Evolutionary conservation across 805 yeast genomes (phyloP).

Genomic region (Ogataea siamensis): DNA sequence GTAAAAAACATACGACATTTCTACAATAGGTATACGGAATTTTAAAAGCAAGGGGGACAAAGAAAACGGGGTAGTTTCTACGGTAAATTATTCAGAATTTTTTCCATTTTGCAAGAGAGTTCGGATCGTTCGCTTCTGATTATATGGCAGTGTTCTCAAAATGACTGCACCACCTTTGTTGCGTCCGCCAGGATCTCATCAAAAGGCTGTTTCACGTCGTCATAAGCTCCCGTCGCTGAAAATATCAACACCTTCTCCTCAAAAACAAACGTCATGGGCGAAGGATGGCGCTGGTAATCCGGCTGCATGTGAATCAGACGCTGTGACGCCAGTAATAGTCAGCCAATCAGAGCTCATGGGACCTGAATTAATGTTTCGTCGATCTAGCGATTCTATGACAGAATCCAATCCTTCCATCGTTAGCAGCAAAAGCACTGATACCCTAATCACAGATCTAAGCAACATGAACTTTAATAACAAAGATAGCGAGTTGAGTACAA

Average conservation of each 20-base stretch:
- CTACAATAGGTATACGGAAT: conserved; percentile 10
- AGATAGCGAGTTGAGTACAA: not conserved
- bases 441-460: conserved; percentile 12
- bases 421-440: conserved; percentile 10
- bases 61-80: not conserved
- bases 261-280: not conserved
- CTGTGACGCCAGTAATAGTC: conserved; percentile 11
- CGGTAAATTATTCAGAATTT: not conserved
- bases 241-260: conserved; percentile 20
- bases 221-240: conserved; percentile 28
- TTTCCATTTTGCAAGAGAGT: not conserved
- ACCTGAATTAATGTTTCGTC: not conserved
- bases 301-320: conserved; percentile 1
- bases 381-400: conserved; percentile 11
- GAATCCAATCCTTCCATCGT: conserved; percentile 9
- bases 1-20: conserved; percentile 1
- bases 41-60: conserved; percentile 9
- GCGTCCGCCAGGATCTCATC: conserved; percentile 44
- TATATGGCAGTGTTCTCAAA: not conserved
- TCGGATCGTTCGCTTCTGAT: not conserved
- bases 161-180: conserved; percentile 44
- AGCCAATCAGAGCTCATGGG: not conserved
- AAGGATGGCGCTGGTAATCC: not conserved
- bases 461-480: conserved; percentile 7
- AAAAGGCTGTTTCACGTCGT: conserved; percentile 29